Evolutionary conservation across 1,284 basidiomycete genomes (phyloP).

Genomic region (Cutaneotrichosporon sp.): DNA sequence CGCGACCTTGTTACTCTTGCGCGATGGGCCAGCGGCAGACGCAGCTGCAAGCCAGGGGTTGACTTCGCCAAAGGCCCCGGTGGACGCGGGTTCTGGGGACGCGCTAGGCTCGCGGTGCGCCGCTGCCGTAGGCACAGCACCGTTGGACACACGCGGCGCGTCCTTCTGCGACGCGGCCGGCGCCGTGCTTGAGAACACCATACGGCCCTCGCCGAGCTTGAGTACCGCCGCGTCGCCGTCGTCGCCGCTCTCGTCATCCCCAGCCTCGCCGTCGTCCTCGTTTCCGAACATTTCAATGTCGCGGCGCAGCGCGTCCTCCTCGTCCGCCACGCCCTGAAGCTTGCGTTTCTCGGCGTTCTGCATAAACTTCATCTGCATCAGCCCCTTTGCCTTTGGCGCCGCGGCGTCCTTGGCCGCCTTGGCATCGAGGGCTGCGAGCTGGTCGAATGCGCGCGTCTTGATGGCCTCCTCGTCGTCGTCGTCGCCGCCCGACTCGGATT

Average conservation of each 20-base stretch:
- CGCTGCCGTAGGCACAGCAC: neutral
- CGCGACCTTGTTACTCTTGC: conserved; percentile 67
- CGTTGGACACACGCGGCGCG: neutral
- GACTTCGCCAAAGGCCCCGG: conserved; percentile 17
- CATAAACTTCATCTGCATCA: conserved; percentile 96
- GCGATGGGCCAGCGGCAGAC: conserved; percentile 48
- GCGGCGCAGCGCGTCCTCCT: conserved; percentile 63
- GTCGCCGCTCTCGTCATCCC: conserved; percentile 53
- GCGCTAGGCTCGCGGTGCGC: neutral
- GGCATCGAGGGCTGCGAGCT: conserved; percentile 56
- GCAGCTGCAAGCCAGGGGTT: conserved; percentile 69
- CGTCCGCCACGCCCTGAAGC: conserved; percentile 56
- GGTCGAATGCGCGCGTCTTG: conserved; percentile 65
- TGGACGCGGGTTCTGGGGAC: conserved; percentile 6
- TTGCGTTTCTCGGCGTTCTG: conserved; percentile 73
- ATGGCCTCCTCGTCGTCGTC: conserved; percentile 53
- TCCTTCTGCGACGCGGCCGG: neutral
- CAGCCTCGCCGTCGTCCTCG: conserved; percentile 49
- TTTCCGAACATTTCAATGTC: conserved; percentile 56
- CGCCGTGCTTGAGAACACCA: conserved; percentile 49
- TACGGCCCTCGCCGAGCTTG: conserved; percentile 50
- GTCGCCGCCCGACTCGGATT: conserved; percentile 53
- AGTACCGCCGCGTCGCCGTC: conserved; percentile 35
- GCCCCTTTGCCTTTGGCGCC: conserved; percentile 50
- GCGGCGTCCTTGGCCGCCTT: conserved; percentile 38